phyloP scores from a whole-genome alignment of 371 early-diverging fungal genomes.

The Caulochytrium protostelioides region DNA sequence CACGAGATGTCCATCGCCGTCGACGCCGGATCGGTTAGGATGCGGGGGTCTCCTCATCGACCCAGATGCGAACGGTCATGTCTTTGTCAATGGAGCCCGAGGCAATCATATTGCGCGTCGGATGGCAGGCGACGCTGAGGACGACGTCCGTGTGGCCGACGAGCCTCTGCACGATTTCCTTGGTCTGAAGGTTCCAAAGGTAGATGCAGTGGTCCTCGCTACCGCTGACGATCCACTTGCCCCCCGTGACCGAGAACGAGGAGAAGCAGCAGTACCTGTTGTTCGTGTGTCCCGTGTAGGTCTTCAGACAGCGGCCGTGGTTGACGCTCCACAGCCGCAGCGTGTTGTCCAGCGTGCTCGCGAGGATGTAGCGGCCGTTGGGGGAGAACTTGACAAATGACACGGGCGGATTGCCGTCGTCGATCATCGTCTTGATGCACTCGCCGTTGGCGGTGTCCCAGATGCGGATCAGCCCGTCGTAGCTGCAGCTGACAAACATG shows the following conservation, averaged over 20 bases:
- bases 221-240: constrained; percentile 89
- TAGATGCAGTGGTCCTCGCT: constrained; percentile 79
- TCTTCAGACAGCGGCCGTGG: constrained; percentile 77
- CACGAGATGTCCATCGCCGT: too few relatives aligned
- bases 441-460: constrained; percentile 93
- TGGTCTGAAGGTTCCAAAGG: constrained; percentile 88
- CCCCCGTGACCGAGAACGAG: constrained; percentile 75
- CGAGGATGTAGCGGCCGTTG: constrained; percentile 91
- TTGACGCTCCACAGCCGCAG: constrained; percentile 85
- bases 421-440: constrained; percentile 82
- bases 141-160: constrained; percentile 84
- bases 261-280: constrained; percentile 77
- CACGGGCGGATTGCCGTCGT: constrained; percentile 85
- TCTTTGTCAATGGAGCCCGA: constrained; percentile 81
- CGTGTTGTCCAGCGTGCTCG: constrained; percentile 76
- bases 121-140: constrained; percentile 82
- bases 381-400: constrained; percentile 93
- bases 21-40: too few relatives aligned
- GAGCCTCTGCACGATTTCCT: constrained; percentile 75
- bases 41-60: too few relatives aligned
- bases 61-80: constrained; percentile 73
- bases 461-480: constrained; percentile 87
- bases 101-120: constrained; percentile 79
- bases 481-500: constrained; percentile 79
- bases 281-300: constrained; percentile 78